Conservation (phyloP, 2,329 filamentous ascomycete species). For the Fusarium miscanthi region DNA sequence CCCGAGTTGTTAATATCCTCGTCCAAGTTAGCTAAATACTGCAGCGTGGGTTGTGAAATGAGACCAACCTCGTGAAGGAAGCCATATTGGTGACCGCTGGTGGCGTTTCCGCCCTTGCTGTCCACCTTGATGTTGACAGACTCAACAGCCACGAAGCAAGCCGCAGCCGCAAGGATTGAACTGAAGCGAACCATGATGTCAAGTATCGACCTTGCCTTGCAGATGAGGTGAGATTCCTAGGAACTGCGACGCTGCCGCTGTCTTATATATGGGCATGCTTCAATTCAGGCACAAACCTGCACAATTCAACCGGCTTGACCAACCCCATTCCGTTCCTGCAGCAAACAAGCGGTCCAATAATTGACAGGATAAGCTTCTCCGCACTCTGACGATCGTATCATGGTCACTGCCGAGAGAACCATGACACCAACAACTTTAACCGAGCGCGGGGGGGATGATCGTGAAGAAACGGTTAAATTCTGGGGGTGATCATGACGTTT, state of each 20-base stretch:
- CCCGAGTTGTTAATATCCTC: conserved; percentile 75
- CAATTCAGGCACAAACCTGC: neutral
- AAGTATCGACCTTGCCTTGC: neutral
- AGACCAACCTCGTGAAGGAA: conserved; percentile 56
- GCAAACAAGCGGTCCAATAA: conserved; percentile 35
- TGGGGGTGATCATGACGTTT: conserved; percentile 28
- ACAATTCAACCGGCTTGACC: conserved; percentile 2
- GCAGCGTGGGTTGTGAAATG: rapidly evolving
- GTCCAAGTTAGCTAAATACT: rapidly evolving
- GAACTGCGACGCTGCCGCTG: neutral
- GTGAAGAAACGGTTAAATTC: conserved; percentile 18
- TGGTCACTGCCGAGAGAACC: neutral
- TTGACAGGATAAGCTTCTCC: conserved; percentile 11
- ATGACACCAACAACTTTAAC: conserved; percentile 15
- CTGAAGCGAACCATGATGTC: conserved; percentile 34
- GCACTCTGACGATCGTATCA: conserved; percentile 28
- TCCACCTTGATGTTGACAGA: conserved; percentile 53
- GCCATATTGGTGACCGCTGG: conserved; percentile 58
- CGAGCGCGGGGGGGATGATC: conserved; percentile 20
- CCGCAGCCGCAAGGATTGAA: conserved; percentile 33
- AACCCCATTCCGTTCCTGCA: neutral
- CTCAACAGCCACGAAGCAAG: conserved; percentile 21
- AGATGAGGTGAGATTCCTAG: neutral
- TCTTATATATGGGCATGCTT: conserved; percentile 2
- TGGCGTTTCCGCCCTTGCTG: conserved; percentile 55